Percentiles rank a stretch among this genome's conserved stretches.
Conservation (phyloP, 2,329 filamentous ascomycete genomes). For the Fusarium subtropicale region DNA sequence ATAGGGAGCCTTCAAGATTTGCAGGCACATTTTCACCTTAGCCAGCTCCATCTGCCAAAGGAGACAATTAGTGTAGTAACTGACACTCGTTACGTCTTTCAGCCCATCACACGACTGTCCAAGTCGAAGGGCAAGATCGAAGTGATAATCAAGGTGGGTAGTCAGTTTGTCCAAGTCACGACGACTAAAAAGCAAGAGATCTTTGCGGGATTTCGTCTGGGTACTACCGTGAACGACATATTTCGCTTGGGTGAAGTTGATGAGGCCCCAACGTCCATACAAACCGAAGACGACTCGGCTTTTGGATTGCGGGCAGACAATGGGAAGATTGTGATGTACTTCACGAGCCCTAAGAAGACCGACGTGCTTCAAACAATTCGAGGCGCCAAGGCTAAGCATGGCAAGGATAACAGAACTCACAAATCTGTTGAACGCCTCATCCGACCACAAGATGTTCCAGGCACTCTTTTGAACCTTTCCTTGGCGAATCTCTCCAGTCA, state of each 20-base stretch:
- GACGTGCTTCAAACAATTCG: conserved; percentile 74
- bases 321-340: conserved; percentile 78
- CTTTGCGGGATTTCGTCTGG: conserved; percentile 69
- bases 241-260: conserved; percentile 76
- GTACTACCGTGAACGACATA: conserved; percentile 75
- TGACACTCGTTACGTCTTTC: conserved; percentile 73
- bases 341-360: conserved; percentile 72
- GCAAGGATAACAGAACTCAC: conserved; percentile 69
- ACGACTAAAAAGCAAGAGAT: conserved; percentile 77
- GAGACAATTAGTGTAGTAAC: conserved; percentile 77
- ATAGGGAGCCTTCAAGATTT: conserved; percentile 74
- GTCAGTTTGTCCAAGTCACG: conserved; percentile 76
- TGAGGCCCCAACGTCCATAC: conserved; percentile 72
- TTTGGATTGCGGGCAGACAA: conserved; percentile 76
- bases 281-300: conserved; percentile 73
- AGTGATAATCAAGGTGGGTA: conserved; percentile 75
- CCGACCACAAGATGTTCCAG: conserved; percentile 76
- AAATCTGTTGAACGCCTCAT: conserved; percentile 75
- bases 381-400: conserved; percentile 71
- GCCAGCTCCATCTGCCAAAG: conserved; percentile 74
- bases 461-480: conserved; percentile 74
- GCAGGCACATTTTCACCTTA: conserved; percentile 74
- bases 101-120: conserved; percentile 72
- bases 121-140: conserved; percentile 78
- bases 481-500: conserved; percentile 73